Evolutionary conservation across 2,329 filamentous ascomycete species (phyloP), one percentile per base, ranked within the genome.

Genomic region (Rugonectria rugulosa): DNA sequence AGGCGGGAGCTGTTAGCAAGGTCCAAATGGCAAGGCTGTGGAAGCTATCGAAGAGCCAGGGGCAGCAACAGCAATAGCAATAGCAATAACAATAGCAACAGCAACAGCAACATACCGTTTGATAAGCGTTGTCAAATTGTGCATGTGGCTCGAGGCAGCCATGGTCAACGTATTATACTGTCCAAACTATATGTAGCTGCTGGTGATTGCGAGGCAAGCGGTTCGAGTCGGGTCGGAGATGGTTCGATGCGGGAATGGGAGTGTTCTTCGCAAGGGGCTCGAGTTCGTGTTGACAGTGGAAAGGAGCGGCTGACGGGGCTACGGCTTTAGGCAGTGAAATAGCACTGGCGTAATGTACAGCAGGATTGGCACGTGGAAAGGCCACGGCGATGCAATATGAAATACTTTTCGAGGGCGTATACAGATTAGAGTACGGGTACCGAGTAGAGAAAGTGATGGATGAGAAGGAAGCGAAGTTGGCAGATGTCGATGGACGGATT

Each of bases 101-200:
- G n/a, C n/a, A n/a, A n/a, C n/a, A n/a, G n/a, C n/a, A n/a, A n/a
- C n/a, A n/a, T 85, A 98, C 95, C 95, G 88, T 85, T 99, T 99
- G 80, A 99, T 97, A 70, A 99, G 86, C 50, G 95, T 99, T 29
- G 92, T 96, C 61, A 99, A 80, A 73, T 97, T 98, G 78, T 98
- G 88, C 92, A 98, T 97, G 70, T 92, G 91, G 77, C 84, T 90
- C 60, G 87, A 79, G 65, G 87, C 87, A 64, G 88, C 85, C 89
- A 93, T 93, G 61, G 57, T 75, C 56, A 26, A 14, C 41, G 42
- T 17, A 9, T 26, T 12, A 21, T 43, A 43, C 40, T 32, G 38
- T 11, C 43, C 45, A 24, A 14, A 15, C 17, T 36, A 24, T 29
- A 21, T 26, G 21, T 14, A 15, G 15, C 6, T n/a, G n/a, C n/a